Evolutionary conservation across 306 rosid genomes (phyloP).

Genomic region (Albizia julibrissin): DNA sequence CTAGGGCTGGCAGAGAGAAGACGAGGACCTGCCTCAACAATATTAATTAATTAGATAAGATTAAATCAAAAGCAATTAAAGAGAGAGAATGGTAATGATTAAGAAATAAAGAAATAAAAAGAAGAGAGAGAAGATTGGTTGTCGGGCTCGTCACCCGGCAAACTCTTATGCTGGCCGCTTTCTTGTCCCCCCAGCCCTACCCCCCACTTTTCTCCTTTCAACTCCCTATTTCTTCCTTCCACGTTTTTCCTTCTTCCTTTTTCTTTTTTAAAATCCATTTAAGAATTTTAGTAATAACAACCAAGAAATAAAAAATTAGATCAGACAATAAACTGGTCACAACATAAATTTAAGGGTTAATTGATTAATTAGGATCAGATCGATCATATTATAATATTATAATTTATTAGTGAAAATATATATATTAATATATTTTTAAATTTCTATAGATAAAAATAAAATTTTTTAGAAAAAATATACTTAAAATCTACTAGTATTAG

Average conservation of each 20-base stretch:
- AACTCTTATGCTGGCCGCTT: conserved; percentile 63
- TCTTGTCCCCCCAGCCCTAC: conserved; percentile 58
- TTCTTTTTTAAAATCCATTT: too few relatives aligned
- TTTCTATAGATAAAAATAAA: too few relatives aligned
- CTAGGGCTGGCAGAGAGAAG: not conserved
- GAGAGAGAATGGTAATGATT: conserved; percentile 43
- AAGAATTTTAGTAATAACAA: too few relatives aligned
- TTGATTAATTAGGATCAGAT: too few relatives aligned
- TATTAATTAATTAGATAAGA: not conserved
- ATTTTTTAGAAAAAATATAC: too few relatives aligned
- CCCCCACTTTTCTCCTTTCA: conserved; percentile 17
- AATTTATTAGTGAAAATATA: too few relatives aligned
- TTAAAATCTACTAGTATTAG: too few relatives aligned
- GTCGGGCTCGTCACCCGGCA: conserved; percentile 67
- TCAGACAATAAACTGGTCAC: too few relatives aligned
- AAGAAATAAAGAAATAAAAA: conserved; percentile 11
- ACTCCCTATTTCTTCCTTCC: conserved; percentile 17
- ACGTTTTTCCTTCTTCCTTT: not conserved
- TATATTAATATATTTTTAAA: too few relatives aligned
- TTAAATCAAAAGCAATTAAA: not conserved
- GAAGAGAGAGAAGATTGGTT: conserved; percentile 34
- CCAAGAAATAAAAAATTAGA: too few relatives aligned
- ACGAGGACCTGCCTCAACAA: not conserved
- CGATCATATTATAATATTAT: too few relatives aligned
- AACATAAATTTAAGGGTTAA: too few relatives aligned